phyloP scores from a whole-genome alignment of 2,329 filamentous ascomycete species.

The Beauveria australis region DNA sequence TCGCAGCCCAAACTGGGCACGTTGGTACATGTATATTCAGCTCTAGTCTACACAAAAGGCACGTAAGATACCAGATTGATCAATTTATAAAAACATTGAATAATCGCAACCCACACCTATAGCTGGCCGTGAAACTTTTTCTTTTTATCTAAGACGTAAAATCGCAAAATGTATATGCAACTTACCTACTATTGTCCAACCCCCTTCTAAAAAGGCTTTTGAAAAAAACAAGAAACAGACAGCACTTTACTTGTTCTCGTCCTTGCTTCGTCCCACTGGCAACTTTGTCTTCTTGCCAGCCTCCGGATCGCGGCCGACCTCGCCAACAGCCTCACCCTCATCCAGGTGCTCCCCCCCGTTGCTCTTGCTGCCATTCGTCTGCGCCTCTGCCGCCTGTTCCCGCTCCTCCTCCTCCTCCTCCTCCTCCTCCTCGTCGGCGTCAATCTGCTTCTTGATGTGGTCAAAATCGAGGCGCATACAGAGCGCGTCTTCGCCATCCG shows the following conservation, averaged over 20 bases:
- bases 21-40: background rate
- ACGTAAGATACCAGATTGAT: background rate
- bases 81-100: constrained; percentile 5
- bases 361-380: constrained; percentile 29
- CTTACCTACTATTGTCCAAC: background rate
- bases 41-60: background rate
- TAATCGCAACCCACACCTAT: constrained; percentile 1
- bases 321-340: constrained; percentile 64
- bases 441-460: constrained; percentile 43
- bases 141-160: constrained; percentile 1
- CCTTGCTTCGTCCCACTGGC: constrained; percentile 70
- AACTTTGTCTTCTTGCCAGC: constrained; percentile 60
- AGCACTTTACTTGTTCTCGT: constrained; percentile 37
- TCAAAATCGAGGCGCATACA: constrained; percentile 85
- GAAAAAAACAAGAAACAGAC: background rate
- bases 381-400: constrained; percentile 26
- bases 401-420: constrained; percentile 34
- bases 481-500: constrained; percentile 93
- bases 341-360: constrained; percentile 35
- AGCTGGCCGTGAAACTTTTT: background rate
- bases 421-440: constrained; percentile 34
- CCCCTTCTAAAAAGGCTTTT: background rate
- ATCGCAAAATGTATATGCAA: background rate
- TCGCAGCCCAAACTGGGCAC: background rate
- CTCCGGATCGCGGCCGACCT: constrained; percentile 46